phyloP scores from a whole-genome alignment of 192 early-diverging fungal species.

The Coemansia sp. region DNA sequence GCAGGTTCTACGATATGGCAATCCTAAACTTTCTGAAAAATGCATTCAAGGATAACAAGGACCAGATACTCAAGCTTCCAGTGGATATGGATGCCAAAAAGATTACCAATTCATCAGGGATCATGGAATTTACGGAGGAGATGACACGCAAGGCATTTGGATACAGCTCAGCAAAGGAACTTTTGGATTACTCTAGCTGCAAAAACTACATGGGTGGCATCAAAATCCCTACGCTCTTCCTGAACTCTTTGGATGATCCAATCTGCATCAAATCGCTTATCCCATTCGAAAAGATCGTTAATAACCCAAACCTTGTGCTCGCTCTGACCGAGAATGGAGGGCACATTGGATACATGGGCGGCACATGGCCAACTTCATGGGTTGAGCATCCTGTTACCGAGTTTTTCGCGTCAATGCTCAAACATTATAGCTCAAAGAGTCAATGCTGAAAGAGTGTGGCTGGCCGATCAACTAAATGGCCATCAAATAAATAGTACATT shows the following conservation, averaged over 20 bases:
- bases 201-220: slow-evolving; percentile 63
- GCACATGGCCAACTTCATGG: slow-evolving; percentile 49
- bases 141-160: slow-evolving; percentile 76
- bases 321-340: slow-evolving; percentile 83
- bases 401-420: slow-evolving; percentile 47
- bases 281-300: slow-evolving; percentile 70
- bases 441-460: background rate
- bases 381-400: slow-evolving; percentile 49
- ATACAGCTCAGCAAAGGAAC: slow-evolving; percentile 83
- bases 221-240: slow-evolving; percentile 78
- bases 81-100: slow-evolving; percentile 52
- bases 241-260: slow-evolving; percentile 90
- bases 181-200: slow-evolving; percentile 70
- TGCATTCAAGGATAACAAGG: slow-evolving; percentile 47
- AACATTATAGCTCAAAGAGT: slow-evolving; percentile 14
- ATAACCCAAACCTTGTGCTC: slow-evolving; percentile 80
- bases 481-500: background rate
- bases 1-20: slow-evolving; percentile 60
- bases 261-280: slow-evolving; percentile 70
- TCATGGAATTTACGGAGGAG: slow-evolving; percentile 85
- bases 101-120: slow-evolving; percentile 59
- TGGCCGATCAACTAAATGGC: background rate
- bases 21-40: slow-evolving; percentile 58
- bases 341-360: slow-evolving; percentile 78
- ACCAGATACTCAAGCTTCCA: slow-evolving; percentile 48